Percentiles rank a stretch among this genome's conserved stretches.
Conservation (phyloP, 2,329 filamentous ascomycete genomes). For the Pezicula radicicola region DNA sequence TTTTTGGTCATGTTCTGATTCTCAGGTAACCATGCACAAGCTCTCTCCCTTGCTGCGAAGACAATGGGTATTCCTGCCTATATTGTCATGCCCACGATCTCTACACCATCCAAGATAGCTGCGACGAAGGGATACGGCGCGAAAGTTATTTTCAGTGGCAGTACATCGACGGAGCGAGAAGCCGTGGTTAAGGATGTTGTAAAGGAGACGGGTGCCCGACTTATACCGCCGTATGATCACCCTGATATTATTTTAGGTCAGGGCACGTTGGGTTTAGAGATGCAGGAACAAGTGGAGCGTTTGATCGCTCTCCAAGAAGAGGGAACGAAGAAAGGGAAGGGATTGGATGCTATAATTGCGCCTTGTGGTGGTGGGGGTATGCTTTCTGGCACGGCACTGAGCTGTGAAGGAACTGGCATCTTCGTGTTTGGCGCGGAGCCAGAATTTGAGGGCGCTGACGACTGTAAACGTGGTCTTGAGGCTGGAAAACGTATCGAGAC, state of each 20-base stretch:
- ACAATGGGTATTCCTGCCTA: constrained; percentile 73
- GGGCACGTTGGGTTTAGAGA: constrained; percentile 83
- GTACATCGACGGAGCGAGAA: constrained; percentile 77
- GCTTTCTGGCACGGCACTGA: constrained; percentile 78
- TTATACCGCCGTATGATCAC: constrained; percentile 91
- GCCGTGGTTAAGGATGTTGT: constrained; percentile 70
- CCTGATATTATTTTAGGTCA: constrained; percentile 89
- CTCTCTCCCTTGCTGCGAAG: constrained; percentile 78
- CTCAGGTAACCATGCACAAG: constrained; percentile 90
- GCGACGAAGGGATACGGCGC: constrained; percentile 79
- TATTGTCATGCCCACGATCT: constrained; percentile 91
- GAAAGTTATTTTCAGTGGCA: constrained; percentile 76
- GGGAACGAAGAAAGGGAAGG: constrained; percentile 20
- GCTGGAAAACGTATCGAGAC: constrained; percentile 59
- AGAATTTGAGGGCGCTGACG: constrained; percentile 77
- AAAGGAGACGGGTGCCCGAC: constrained; percentile 66
- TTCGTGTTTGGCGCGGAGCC: constrained; percentile 87
- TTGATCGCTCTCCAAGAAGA: constrained; percentile 38
- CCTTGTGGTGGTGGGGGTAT: constrained; percentile 89
- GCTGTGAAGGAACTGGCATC: constrained; percentile 67
- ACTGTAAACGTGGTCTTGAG: constrained; percentile 69
- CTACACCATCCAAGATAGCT: constrained; percentile 80
- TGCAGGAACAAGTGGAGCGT: constrained; percentile 68
- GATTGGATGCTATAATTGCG: constrained; percentile 70
- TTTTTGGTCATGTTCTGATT: neutral